A percentile compares a stretch with the other conserved stretches of the same genome.
These are phyloP conservation scores for Trichoderma sp. DNA, from an alignment of 2,329 filamentous ascomycete genomes.

Conservation along the genomic window DNA sequence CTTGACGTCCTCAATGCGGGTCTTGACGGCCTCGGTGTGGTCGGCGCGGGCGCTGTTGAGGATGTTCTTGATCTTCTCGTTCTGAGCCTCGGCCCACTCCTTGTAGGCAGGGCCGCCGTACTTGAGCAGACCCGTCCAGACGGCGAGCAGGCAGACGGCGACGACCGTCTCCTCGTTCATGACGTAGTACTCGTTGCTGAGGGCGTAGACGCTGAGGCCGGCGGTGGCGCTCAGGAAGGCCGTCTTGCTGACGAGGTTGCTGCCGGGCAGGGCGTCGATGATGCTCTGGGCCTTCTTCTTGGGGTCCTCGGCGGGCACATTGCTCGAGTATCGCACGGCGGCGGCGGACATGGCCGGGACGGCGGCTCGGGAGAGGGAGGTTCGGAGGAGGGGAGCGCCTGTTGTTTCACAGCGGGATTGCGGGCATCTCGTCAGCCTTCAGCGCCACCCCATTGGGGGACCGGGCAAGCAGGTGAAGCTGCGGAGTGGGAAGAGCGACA, in stretches of 20 bases:
- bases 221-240: conserved; percentile 93
- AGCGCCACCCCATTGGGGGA: conserved; percentile 37
- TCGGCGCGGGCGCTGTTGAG: conserved; percentile 91
- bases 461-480: conserved; percentile 27
- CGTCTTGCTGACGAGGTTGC: conserved; percentile 90
- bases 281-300: conserved; percentile 97
- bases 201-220: conserved; percentile 87
- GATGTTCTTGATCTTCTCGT: conserved; percentile 91
- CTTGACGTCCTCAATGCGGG: conserved; percentile 89
- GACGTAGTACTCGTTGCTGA: conserved; percentile 99
- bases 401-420: no score
- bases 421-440: conserved; percentile 30
- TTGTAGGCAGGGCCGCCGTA: conserved; percentile 90
- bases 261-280: conserved; percentile 89
- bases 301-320: conserved; percentile 82
- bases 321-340: conserved; percentile 70
- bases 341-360: conserved; percentile 70
- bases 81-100: conserved; percentile 88
- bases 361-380: conserved; percentile 72
- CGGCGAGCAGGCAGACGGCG: conserved; percentile 85
- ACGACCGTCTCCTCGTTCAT: conserved; percentile 98
- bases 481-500: conserved; percentile 36
- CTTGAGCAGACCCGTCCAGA: conserved; percentile 91
- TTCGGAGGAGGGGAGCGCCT: conserved; percentile 92
- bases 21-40: conserved; percentile 94